Evolutionary conservation across 2,329 filamentous ascomycete genomes (phyloP).

Genomic region (Hyphodiscus sp.): DNA sequence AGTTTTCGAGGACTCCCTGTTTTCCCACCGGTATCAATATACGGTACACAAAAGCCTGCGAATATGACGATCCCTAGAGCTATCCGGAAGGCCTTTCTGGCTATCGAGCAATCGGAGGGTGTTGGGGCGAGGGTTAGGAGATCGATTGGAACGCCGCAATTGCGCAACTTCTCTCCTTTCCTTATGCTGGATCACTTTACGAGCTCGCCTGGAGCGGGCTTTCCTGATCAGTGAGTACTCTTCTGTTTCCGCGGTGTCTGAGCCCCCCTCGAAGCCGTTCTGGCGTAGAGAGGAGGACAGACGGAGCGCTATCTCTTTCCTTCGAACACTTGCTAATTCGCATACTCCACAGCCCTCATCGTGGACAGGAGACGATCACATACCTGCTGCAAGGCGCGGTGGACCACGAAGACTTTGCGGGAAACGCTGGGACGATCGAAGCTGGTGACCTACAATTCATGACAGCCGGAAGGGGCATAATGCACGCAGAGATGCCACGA

Average conservation of each 20-base stretch:
- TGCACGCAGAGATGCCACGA: constrained; percentile 92
- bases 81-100: constrained; percentile 78
- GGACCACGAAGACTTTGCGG: constrained; percentile 89
- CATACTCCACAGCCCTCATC: constrained; percentile 39
- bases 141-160: constrained; percentile 75
- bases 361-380: constrained; percentile 73
- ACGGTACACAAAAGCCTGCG: constrained; percentile 15
- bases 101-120: constrained; percentile 80
- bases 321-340: no score
- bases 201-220: constrained; percentile 73
- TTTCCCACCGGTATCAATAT: constrained; percentile 15
- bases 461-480: constrained; percentile 86
- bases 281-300: no score
- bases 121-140: constrained; percentile 81
- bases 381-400: constrained; percentile 82
- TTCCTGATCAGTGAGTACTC: constrained; percentile 63
- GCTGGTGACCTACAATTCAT: constrained; percentile 95
- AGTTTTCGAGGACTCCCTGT: constrained; percentile 14
- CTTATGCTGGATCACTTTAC: constrained; percentile 94
- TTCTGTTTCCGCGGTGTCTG: no score
- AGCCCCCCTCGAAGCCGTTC: no score
- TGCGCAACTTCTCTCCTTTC: constrained; percentile 86
- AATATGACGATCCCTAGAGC: constrained; percentile 65
- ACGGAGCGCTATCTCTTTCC: no score
- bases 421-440: constrained; percentile 75